Evolutionary conservation across 208 protist genomes (phyloP).

Genomic region (Wallacemonas rigidus): DNA sequence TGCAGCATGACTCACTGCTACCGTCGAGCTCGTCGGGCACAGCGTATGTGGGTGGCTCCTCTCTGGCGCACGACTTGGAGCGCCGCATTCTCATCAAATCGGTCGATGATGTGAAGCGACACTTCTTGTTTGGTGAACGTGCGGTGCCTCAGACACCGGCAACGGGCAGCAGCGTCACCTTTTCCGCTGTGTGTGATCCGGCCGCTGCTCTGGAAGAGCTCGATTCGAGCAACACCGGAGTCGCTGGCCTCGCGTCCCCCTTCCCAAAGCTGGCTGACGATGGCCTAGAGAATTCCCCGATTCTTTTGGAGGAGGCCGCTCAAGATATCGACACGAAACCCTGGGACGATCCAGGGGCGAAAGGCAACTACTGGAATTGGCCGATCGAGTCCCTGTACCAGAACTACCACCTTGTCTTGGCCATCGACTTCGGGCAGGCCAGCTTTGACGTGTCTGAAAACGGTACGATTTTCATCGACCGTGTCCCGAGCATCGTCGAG

Average conservation of each 20-base stretch:
- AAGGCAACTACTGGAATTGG: conserved; percentile 73
- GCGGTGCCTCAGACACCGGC: conserved; percentile 33
- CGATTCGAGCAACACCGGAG: conserved; percentile 2
- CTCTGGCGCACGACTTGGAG: conserved; percentile 24
- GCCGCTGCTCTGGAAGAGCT: not conserved
- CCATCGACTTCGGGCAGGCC: conserved; percentile 71
- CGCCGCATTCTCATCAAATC: conserved; percentile 54
- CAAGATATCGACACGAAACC: conserved; percentile 52
- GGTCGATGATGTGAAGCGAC: conserved; percentile 52
- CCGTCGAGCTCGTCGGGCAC: not conserved
- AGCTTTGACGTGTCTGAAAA: conserved; percentile 76
- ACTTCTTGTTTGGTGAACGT: conserved; percentile 31
- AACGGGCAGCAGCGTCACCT: conserved; percentile 33
- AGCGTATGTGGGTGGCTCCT: conserved; percentile 4
- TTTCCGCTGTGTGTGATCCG: not conserved
- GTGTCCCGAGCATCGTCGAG: conserved; percentile 62
- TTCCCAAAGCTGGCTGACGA: conserved; percentile 23
- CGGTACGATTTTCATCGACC: conserved; percentile 71
- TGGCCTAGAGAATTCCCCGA: conserved; percentile 21
- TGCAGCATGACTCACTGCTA: conserved; percentile 37
- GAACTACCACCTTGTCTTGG: conserved; percentile 74
- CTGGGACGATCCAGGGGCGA: conserved; percentile 61
- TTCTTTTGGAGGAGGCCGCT: conserved; percentile 30
- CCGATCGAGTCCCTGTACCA: conserved; percentile 85
- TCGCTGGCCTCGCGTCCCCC: conserved; percentile 15